Evolutionary conservation across 2,329 filamentous ascomycete genomes (phyloP), one percentile per base, ranked within the genome.

Genomic region (Hypoxylon sp.): DNA sequence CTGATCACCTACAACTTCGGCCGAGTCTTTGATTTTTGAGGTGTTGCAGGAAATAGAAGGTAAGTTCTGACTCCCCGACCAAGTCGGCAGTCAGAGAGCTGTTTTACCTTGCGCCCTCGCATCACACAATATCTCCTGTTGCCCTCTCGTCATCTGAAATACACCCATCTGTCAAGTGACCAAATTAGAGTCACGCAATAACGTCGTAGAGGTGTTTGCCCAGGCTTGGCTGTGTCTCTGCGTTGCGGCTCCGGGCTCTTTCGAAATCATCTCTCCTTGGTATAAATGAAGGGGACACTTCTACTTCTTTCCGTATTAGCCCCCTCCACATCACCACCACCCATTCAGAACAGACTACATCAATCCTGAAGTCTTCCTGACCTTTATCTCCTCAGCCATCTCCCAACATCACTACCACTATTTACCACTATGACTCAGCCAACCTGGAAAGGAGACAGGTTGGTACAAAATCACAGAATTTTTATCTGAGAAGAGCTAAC

Each of bases 121-220:
- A 44, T 46, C 41, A 15, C 37, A 53, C 50, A 37, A 54, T 43
- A 28, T 19, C 17, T 55, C 17, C 41, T 59, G 44, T 46, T 59
- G 44, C 44, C 8, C 15, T n/a, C 15, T 47, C 26, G 11, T 50
- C 59, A 19, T 63, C 59, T 28, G 54, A 63, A 63, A 11, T 59
- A 8, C 37, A 15, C 26, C 43, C 39, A 32, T 43, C 19, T 17
- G 28, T 11, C 50, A 55, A 28, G 37, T 58, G 43, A 53, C 41
- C 32, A 28, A 32, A 44, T 39, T 19, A n/a, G 28, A 54, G 53
- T 57, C 54, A 62, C 37, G 20, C 20, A 26, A 5, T 3, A 24
- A 11, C 24, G 17, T 51, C 22, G 20, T 19, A 22, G 19, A 6
- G 24, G 19, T 51, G 28, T 56, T 61, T 56, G 41, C 13, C 13